Base-by-base conservation (phyloP, 192 early-diverging fungal genomes). In the Obelidium mucronatum region DNA sequence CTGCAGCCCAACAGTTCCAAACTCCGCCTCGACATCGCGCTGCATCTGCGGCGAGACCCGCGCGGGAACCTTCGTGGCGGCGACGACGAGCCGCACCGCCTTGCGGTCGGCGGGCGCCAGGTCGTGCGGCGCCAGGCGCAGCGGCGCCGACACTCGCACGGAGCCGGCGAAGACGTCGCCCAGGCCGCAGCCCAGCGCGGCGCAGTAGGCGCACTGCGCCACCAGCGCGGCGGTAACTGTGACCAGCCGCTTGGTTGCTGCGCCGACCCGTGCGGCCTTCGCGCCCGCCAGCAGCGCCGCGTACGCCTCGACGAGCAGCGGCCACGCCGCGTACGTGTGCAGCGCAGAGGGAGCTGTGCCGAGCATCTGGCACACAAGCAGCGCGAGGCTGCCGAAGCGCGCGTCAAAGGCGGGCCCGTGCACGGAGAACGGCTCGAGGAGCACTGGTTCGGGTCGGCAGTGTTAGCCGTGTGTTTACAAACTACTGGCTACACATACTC, bases 161-260 rank as follows among this genome's bases (percentile, higher is more conserved):
- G 28, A 11, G 28, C 64, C 64, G 64, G 30, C 39, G 36, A 66
- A 66, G 17, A 39, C 55, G 30, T 71, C 69, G 11, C 69, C 69
- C 11, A 71, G 36, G 13, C 69, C 69, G 62, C 55, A 56, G 26
- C 5, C 28, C 13, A 35, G 15, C 11, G 59, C 52, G 4, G 69
- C 62, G 35, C 69, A 71, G 37, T 71, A 71, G 17, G 69, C 53
- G 55, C 69, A 71, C 36, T 71, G 55, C 8, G 69, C 53, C 24
- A 62, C 55, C 28, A 71, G 53, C 8, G 60, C 6, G 5, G 59
- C 13, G 4, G 62, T 54, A 6, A 71, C 13, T 39, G 15, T 37
- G 26, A 37, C 37, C 28, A 39, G 13, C 17, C 37, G 28, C 8
- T 13, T 40, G 28, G 58, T 60, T 22, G 19, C 6, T 11, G 37